phyloP scores from a whole-genome alignment of 129 eudicot species.

The Flaveria sonorensis region DNA sequence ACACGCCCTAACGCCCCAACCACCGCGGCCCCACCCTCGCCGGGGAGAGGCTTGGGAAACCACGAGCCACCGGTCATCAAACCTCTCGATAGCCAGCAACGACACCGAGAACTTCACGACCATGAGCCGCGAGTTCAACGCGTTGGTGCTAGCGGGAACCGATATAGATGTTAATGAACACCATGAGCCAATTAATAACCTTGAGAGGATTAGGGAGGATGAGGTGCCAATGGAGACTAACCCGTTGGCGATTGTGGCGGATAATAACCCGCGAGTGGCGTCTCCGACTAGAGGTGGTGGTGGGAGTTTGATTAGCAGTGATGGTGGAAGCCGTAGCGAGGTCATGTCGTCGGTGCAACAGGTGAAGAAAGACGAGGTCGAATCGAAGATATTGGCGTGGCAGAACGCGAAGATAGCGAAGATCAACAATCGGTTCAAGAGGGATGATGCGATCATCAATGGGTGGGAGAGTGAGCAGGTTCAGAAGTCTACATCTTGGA shows the following conservation, averaged over 20 bases:
- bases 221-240: constrained; percentile 54
- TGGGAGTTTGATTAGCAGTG: constrained; percentile 29
- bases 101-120: constrained; percentile 71
- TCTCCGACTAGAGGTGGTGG: constrained; percentile 42
- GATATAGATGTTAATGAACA: constrained; percentile 39
- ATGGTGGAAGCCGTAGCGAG: constrained; percentile 20
- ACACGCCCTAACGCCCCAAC: constrained; percentile 58
- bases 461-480: constrained; percentile 90
- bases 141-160: constrained; percentile 82
- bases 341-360: constrained; percentile 47
- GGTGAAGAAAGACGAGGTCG: constrained; percentile 97
- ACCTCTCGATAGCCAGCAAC: constrained; percentile 49
- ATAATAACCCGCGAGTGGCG: constrained; percentile 53
- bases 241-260: constrained; percentile 85
- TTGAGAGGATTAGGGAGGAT: constrained; percentile 74
- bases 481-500: constrained; percentile 78
- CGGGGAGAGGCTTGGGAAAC: constrained; percentile 59
- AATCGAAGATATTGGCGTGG: constrained; percentile 86
- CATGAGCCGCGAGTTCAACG: constrained; percentile 84
- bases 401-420: constrained; percentile 82
- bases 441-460: constrained; percentile 77
- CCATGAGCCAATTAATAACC: constrained; percentile 38
- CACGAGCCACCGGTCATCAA: constrained; percentile 57
- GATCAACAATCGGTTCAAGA: constrained; percentile 79
- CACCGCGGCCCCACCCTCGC: constrained; percentile 36